Evolutionary conservation across 2,329 filamentous ascomycete species (phyloP), one percentile per base, ranked within the genome.

Genomic region (Lachnellula willkommii): DNA sequence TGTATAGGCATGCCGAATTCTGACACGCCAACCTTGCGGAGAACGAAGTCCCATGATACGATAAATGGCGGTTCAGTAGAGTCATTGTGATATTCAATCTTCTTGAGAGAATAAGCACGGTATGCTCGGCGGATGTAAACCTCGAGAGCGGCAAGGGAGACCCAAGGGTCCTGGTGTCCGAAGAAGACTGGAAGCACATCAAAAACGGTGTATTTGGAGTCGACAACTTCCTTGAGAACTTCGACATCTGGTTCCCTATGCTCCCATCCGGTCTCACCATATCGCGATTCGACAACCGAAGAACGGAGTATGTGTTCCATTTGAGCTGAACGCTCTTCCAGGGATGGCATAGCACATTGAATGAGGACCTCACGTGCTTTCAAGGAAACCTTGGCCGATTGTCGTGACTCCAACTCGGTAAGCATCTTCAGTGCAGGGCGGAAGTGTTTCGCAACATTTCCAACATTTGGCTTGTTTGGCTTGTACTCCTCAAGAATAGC

Each of bases 271-370:
- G 90, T 92, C 80, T 99, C 94, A 57, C 94, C 94, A 69, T 99
- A 99, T 65, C 89, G 87, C n/a, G 92, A 96, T 73, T 99, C 91
- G 7, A 96, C 84, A 22, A 99, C 94, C 0, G 94, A 93, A 26
- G 93, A 96, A 57, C 92, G 89, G 54, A 99, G 80, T 63, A 99
- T 99, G 74, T 97, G 93, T 78, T 97, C 94, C 93, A 99, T 96
- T 77, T 99, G 94, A 6, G 88, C 83, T 26, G 89, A 89, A 65
- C 94, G 87, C 80, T 99, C 94, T 73, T 97, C 94, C 20, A 99
- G 79, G 3, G 94, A 99, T 17, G 94, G 94, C 71, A 99, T 82
- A 53, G 94, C 92, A 71, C 91, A 96, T 75, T 97, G 94, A 62
- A 99, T 99, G 68, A 99, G 86, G 51, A 97, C 87, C 77, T 99